Evolutionary conservation across 1,284 basidiomycete species (phyloP).

Genomic region (Apiotrichum domesticum): DNA sequence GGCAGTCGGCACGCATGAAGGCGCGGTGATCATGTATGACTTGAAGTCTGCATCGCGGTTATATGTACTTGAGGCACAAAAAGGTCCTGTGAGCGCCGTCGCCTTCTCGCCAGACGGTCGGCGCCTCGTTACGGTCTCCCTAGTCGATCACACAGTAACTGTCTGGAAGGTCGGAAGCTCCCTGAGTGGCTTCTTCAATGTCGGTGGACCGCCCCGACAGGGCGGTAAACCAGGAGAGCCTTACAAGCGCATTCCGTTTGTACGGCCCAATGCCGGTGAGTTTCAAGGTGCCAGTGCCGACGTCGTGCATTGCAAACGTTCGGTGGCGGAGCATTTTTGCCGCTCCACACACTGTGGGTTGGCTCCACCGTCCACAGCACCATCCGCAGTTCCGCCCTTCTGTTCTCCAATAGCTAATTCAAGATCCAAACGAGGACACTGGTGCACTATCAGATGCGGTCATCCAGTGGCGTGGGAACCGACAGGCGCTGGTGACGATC

Average conservation of each 20-base stretch:
- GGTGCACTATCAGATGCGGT: conserved; percentile 65
- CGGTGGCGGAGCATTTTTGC: too few species aligned
- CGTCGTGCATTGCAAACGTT: too few species aligned
- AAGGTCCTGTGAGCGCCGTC: conserved; percentile 67
- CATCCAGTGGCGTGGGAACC: conserved; percentile 75
- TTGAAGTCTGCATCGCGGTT: conserved; percentile 90
- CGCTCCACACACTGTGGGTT: too few species aligned
- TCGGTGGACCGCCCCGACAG: conserved; percentile 86
- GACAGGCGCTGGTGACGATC: conserved; percentile 74
- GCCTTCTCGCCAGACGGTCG: conserved; percentile 90
- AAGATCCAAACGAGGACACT: conserved; percentile 47
- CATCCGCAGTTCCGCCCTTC: too few species aligned
- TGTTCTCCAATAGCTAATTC: not conserved
- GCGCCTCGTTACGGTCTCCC: conserved; percentile 75
- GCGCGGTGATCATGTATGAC: conserved; percentile 90
- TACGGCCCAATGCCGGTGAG: conserved; percentile 50
- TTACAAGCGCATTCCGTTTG: conserved; percentile 73
- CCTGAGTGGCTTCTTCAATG: conserved; percentile 80
- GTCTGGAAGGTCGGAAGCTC: conserved; percentile 88
- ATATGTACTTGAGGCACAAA: conserved; percentile 90
- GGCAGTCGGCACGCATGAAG: conserved; percentile 89
- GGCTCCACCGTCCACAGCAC: too few species aligned
- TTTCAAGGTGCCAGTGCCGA: not conserved
- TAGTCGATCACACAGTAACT: conserved; percentile 72
- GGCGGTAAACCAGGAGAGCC: conserved; percentile 69